phyloP scores from a whole-genome alignment of 306 rosid species.

The Vigna trinervia region DNA sequence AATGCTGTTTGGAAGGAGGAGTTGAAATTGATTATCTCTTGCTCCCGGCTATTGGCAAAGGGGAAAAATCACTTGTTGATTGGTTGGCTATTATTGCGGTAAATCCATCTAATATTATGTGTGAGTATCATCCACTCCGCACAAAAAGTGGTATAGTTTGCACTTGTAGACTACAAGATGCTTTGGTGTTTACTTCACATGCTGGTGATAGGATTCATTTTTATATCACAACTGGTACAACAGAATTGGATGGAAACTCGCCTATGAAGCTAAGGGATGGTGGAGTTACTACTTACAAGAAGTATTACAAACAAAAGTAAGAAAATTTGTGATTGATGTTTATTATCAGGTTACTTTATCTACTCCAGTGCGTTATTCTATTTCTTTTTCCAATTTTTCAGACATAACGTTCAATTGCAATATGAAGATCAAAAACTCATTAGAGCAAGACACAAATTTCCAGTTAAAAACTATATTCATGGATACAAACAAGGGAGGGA shows the following conservation, averaged over 20 bases:
- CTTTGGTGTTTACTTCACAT: conserved; percentile 80
- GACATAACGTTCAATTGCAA: conserved; percentile 60
- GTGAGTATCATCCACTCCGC: conserved; percentile 8
- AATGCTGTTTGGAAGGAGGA: conserved; percentile 46
- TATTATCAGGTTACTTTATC: conserved; percentile 22
- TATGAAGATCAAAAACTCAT: conserved; percentile 60
- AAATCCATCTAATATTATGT: conserved; percentile 34
- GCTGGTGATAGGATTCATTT: conserved; percentile 39
- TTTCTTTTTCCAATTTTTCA: conserved; percentile 43
- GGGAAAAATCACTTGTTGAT: conserved; percentile 46
- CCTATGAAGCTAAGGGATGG: conserved; percentile 51
- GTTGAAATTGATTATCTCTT: conserved; percentile 71
- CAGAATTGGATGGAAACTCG: conserved; percentile 68
- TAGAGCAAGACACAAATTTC: conserved; percentile 59
- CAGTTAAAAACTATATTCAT: conserved; percentile 57
- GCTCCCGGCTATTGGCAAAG: conserved; percentile 59
- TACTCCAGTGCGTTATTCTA: neutral
- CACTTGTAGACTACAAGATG: conserved; percentile 59
- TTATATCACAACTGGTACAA: conserved; percentile 59
- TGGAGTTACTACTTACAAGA: conserved; percentile 59
- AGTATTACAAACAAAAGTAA: conserved; percentile 57
- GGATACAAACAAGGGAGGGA: conserved; percentile 52
- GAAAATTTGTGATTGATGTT: conserved; percentile 36
- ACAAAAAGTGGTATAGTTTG: conserved; percentile 61
- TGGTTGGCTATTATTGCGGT: conserved; percentile 65